These are phyloP conservation scores for Xanthoparmelia taractica DNA, from an alignment of 495 filamentous ascomycete species.

Conservation along the genomic window DNA sequence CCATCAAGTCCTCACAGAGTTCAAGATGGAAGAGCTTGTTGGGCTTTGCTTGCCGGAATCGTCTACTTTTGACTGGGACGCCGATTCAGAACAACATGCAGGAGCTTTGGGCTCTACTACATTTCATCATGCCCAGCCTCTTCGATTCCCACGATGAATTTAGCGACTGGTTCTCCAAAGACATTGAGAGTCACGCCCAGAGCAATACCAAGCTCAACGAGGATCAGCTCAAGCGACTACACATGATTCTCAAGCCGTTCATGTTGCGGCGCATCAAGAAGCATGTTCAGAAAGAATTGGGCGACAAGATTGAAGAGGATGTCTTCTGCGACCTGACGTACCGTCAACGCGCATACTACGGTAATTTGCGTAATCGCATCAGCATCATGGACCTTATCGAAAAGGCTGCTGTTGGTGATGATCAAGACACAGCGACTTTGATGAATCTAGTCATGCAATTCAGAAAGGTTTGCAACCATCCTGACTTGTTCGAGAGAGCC, in stretches of 20 bases:
- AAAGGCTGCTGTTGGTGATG: slow-evolving; percentile 89
- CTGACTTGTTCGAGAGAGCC: slow-evolving; percentile 90
- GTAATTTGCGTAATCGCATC: slow-evolving; percentile 86
- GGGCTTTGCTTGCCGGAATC: slow-evolving; percentile 91
- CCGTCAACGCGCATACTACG: slow-evolving; percentile 90
- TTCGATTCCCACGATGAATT: slow-evolving; percentile 99
- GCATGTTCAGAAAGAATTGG: slow-evolving; percentile 95
- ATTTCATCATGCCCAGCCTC: slow-evolving; percentile 98
- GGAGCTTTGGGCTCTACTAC: slow-evolving; percentile 91
- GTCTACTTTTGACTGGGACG: slow-evolving; percentile 88
- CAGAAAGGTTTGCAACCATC: slow-evolving; percentile 98
- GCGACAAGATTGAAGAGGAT: slow-evolving; percentile 96
- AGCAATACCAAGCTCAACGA: slow-evolving; percentile 98
- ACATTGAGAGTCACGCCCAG: slow-evolving; percentile 96
- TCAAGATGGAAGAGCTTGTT: slow-evolving; percentile 94
- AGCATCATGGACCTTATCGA: slow-evolving; percentile 98
- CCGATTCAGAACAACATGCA: slow-evolving; percentile 99
- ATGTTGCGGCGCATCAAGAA: slow-evolving; percentile 99
- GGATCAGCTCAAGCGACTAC: slow-evolving; percentile 88
- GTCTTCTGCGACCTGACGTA: slow-evolving; percentile 96
- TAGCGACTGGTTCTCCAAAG: slow-evolving; percentile 99
- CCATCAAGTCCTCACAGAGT: slow-evolving; percentile 95
- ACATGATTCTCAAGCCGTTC: slow-evolving; percentile 99
- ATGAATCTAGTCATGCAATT: slow-evolving; percentile 99
- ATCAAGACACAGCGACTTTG: slow-evolving; percentile 86